A percentile compares a stretch with the other conserved stretches of the same genome.
phyloP scores from a whole-genome alignment of 2,329 filamentous ascomycete genomes.

The Alternaria sp. region DNA sequence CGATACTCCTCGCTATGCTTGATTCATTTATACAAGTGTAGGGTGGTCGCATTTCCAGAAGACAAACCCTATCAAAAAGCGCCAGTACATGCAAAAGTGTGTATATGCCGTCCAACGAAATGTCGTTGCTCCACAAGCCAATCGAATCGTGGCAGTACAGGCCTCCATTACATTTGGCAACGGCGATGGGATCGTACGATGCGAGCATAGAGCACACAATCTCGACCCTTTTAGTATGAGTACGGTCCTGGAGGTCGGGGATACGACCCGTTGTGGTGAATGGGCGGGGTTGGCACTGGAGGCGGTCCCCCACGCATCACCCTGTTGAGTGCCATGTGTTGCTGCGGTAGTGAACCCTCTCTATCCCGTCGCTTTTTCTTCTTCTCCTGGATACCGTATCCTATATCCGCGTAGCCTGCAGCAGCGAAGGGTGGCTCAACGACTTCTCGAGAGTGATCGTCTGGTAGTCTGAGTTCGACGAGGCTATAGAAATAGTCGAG shows the following conservation, averaged over 20 bases:
- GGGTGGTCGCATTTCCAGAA: neutral
- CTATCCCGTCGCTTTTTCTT: constrained; percentile 48
- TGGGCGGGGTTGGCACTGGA: constrained; percentile 48
- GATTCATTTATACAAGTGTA: constrained; percentile 9
- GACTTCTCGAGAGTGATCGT: constrained; percentile 58
- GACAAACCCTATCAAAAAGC: constrained; percentile 1
- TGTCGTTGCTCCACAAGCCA: neutral
- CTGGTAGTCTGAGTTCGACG: constrained; percentile 71
- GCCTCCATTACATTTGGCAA: neutral
- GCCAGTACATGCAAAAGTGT: constrained; percentile 21
- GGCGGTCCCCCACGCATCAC: constrained; percentile 41
- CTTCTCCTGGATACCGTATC: constrained; percentile 43
- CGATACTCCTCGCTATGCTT: constrained; percentile 44
- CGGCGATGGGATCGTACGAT: neutral
- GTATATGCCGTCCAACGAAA: neutral
- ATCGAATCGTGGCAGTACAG: neutral
- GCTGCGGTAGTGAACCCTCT: constrained; percentile 40
- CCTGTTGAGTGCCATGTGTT: constrained; percentile 31
- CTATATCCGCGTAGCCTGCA: constrained; percentile 50
- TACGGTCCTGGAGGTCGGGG: constrained; percentile 38
- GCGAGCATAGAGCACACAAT: neutral
- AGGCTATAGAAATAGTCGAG: constrained; percentile 80
- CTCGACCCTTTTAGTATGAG: constrained; percentile 18
- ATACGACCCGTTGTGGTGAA: constrained; percentile 39
- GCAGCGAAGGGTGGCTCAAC: constrained; percentile 51